Evolutionary conservation across 2,329 filamentous ascomycete species (phyloP), one percentile per base, ranked within the genome.

Genomic region (Thielaviopsis musarum): DNA sequence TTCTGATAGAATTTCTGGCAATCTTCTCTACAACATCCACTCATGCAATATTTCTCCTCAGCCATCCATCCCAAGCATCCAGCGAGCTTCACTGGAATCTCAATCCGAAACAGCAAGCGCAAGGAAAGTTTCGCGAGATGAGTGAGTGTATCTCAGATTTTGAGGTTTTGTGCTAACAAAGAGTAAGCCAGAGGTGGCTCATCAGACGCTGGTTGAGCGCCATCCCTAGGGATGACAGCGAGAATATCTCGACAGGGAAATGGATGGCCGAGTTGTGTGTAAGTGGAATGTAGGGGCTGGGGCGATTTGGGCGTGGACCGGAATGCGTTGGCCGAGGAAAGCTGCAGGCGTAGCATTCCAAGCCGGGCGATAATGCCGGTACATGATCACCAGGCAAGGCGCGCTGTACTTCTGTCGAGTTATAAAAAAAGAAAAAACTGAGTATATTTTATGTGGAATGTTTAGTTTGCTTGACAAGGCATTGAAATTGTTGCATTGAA

Each of bases 241-340:
- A 41, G 41, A 51, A 57, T 57, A 49, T 21, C 45, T 17, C n/a
- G n/a, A 49, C n/a, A 49, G 7, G 17, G 45, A 24, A 57, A 57
- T 34, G 26, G 45, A 1, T 2, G 22, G 45, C 2, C 6, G 22
- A 28, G 1, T 52, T 34, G 30, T 34, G 24, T 49, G 21, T 5
- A 34, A 22, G 22, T 59, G 57, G 57, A 59, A 59, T 59, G 57
- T 17, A 49, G 52, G 10, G 19, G 19, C 5, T 21, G 24, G 19
- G n/a, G 45, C 24, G 55, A 51, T 21, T 10, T 22, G 13, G 19
- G 15, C 28, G 24, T 10, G 21, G 10, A 5, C 21, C 41, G 57
- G 57, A 59, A 59, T 59, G 57, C 24, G 57, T 59, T 59, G 57
- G 22, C 54, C 17, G 38, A 24, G 21, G 13, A 48, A 52, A 26